Base-by-base conservation (phyloP, 139 green algal genomes). In the Parachlorella kessleri region DNA sequence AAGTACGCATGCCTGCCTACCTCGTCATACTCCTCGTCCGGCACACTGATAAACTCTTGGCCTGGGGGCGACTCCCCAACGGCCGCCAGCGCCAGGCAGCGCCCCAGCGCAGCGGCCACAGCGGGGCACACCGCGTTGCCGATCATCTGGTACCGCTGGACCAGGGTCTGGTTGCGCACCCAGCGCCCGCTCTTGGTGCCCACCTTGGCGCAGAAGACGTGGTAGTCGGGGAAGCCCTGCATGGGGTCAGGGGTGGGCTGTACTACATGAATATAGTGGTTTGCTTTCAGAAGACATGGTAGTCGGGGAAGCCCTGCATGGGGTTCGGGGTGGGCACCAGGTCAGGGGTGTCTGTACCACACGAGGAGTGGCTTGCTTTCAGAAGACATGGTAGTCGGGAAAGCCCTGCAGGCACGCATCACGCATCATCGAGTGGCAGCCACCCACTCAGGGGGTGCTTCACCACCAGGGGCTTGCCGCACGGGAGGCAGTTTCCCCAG, bases 141-240 rank as follows among this genome's bases (percentile, higher is more conserved):
- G 48, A 59, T 59, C 48, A 59, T 59, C 48, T 59, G 48, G 14
- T 28, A 59, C 48, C 14, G 21, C 14, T 18, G 21, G 21, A 59
- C 48, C 14, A 59, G 48, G 48, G 14, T 59, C 14, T 14, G 14
- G 48, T 0, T 59, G 53, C 78, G 70, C 23, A 83, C 73, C 41
- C 76, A 82, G 26, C 65, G 72, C 1, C 28, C 32, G 24, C 18
- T 42, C 26, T 53, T 63, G 36, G 32, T 72, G 24, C 35, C 33
- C 48, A 72, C 53, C 35, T 77, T 38, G 38, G 71, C 55, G 10
- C 64, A 59, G 2, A 74, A 59, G 3, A 86, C 33, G 3, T 92
- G 91, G 80, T 94, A 92, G 78, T 96, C 92, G 0, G 92, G 92
- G 85, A 96, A 96, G 66, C 92, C 92, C 89, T 96, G 85, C 40